These are phyloP conservation scores for Aspergillus sp. DNA, from an alignment of 2,329 filamentous ascomycete species.

Conservation along the genomic window DNA sequence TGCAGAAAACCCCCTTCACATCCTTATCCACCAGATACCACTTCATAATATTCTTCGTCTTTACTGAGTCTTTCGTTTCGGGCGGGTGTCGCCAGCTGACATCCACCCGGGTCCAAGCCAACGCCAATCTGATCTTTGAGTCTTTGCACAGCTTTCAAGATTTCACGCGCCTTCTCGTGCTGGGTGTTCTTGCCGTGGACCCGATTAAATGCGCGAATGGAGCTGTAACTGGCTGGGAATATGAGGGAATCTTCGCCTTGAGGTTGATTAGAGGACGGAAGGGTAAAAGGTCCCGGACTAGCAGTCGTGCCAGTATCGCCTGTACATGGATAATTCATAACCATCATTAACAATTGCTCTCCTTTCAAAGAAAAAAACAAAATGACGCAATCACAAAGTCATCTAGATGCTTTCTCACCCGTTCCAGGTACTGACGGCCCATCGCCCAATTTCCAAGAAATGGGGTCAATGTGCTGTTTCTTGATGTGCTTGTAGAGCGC, in stretches of 20 bases:
- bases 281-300: slow-evolving; percentile 38
- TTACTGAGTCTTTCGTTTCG: slow-evolving; percentile 51
- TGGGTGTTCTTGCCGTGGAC: slow-evolving; percentile 43
- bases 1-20: background rate
- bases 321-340: slow-evolving; percentile 11
- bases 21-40: background rate
- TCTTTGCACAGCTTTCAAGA: slow-evolving; percentile 46
- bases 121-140: slow-evolving; percentile 54
- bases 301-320: slow-evolving; percentile 12
- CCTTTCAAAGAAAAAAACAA: background rate
- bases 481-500: slow-evolving; percentile 55
- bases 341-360: slow-evolving; percentile 15
- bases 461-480: slow-evolving; percentile 50
- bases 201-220: slow-evolving; percentile 42
- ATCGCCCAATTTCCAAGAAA: slow-evolving; percentile 61
- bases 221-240: slow-evolving; percentile 34
- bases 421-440: slow-evolving; percentile 55
- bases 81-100: slow-evolving; percentile 53
- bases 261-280: slow-evolving; percentile 40
- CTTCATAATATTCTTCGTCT: slow-evolving; percentile 48
- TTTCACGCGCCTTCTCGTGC: slow-evolving; percentile 48
- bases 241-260: slow-evolving; percentile 34
- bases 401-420: slow-evolving; percentile 50
- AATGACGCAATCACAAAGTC: slow-evolving; percentile 30
- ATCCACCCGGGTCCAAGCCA: slow-evolving; percentile 54